Percentiles rank a stretch among this genome's conserved stretches.
phyloP scores from a whole-genome alignment of 768 basidiomycete genomes.

The Piloderma croceum region DNA sequence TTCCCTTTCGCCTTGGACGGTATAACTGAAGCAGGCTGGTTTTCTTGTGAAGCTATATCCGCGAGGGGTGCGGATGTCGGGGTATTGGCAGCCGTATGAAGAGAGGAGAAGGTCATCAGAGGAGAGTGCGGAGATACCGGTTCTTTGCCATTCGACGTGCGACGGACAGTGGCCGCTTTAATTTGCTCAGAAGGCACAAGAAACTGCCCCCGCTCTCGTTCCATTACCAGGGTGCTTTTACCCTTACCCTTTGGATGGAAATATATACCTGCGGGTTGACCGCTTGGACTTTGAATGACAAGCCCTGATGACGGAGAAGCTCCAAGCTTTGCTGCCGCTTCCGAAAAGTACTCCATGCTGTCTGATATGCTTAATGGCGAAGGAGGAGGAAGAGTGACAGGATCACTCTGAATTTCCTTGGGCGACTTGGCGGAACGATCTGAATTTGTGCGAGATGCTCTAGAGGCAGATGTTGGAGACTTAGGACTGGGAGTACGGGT shows the following conservation, averaged over 20 bases:
- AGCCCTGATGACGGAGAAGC: conserved; percentile 79
- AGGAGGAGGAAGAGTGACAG: conserved; percentile 43
- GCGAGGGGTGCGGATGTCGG: background rate
- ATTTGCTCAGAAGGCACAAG: conserved; percentile 24
- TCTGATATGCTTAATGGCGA: conserved; percentile 71
- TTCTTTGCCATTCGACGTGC: conserved; percentile 14
- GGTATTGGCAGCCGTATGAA: background rate
- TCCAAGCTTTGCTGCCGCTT: conserved; percentile 64
- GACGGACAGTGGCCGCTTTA: conserved; percentile 21
- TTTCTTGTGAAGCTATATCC: conserved; percentile 20
- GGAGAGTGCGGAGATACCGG: background rate
- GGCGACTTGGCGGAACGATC: conserved; percentile 58
- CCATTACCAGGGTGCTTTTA: conserved; percentile 35
- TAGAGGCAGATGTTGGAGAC: conserved; percentile 34
- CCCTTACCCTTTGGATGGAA: conserved; percentile 72
- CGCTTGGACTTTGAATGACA: conserved; percentile 88
- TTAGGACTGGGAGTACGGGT: conserved; percentile 28
- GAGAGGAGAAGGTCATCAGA: background rate
- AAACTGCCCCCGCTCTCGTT: conserved; percentile 40
- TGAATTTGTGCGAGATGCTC: conserved; percentile 50
- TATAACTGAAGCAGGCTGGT: too few species aligned
- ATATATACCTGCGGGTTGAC: conserved; percentile 91
- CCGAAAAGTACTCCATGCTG: conserved; percentile 70
- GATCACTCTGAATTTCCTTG: conserved; percentile 37
- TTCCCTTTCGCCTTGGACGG: conserved; percentile 23